A percentile compares a stretch with the other conserved stretches of the same genome.
Conservation (phyloP, 805 yeast species). For the Ogataea angusta region DNA sequence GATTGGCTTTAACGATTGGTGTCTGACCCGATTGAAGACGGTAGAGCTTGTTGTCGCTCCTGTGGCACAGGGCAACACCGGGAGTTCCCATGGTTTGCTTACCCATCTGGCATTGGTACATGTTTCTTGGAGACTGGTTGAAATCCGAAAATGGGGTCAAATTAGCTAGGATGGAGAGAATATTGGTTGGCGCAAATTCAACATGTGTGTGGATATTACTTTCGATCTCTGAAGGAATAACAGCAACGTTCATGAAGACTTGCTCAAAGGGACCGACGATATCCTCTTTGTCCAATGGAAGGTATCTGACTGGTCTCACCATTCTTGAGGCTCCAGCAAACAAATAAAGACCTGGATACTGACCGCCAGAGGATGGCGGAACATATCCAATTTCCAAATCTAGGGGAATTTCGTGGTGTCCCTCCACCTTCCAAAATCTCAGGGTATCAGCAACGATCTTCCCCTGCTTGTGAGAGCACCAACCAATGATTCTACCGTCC, state of each 20-base stretch:
- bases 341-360: conserved; percentile 91
- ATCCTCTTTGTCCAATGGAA: conserved; percentile 80
- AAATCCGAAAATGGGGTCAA: conserved; percentile 97
- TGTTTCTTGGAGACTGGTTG: conserved; percentile 98
- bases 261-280: conserved; percentile 97
- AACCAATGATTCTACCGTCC: conserved; percentile 90
- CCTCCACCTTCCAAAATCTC: conserved; percentile 90
- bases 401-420: conserved; percentile 70
- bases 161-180: conserved; percentile 90
- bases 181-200: conserved; percentile 92
- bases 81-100: conserved; percentile 99
- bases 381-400: conserved; percentile 93
- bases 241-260: conserved; percentile 95
- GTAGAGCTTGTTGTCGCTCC: conserved; percentile 93
- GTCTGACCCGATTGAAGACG: conserved; percentile 94
- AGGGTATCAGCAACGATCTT: conserved; percentile 82
- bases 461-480: conserved; percentile 91
- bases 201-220: conserved; percentile 84
- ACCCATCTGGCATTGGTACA: conserved; percentile 99
- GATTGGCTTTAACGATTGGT: conserved; percentile 90
- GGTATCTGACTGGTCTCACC: conserved; percentile 92
- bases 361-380: conserved; percentile 94
- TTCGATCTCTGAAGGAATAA: conserved; percentile 86
- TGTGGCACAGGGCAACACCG: conserved; percentile 87
- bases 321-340: conserved; percentile 93